Evolutionary conservation across 2,329 filamentous ascomycete genomes (phyloP).

Genomic region (Seiridium unicorne): DNA sequence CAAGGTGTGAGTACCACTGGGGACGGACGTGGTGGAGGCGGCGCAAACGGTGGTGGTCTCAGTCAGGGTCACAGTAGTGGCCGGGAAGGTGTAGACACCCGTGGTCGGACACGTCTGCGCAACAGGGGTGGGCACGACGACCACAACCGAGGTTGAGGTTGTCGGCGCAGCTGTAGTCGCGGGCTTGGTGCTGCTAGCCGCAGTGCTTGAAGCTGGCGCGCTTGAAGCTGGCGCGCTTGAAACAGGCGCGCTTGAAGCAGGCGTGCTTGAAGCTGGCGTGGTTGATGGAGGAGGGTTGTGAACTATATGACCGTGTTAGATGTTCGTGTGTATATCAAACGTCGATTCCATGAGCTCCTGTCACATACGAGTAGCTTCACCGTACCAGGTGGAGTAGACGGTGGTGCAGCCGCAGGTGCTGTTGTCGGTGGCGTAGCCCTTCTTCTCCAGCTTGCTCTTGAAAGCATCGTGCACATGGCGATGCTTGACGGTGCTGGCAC

Average conservation of each 20-base stretch:
- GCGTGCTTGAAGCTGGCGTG: neutral
- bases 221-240: slow-evolving; percentile 18
- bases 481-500: slow-evolving; percentile 54
- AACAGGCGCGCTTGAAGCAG: slow-evolving; percentile 9
- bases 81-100: slow-evolving; percentile 74
- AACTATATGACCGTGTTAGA: slow-evolving; percentile 33
- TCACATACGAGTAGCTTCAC: slow-evolving; percentile 62
- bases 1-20: slow-evolving; percentile 64
- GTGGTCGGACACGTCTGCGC: slow-evolving; percentile 59
- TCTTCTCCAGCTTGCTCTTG: slow-evolving; percentile 45
- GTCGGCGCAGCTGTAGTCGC: slow-evolving; percentile 18
- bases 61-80: slow-evolving; percentile 67
- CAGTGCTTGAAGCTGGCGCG: neutral
- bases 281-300: slow-evolving; percentile 33
- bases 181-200: slow-evolving; percentile 20
- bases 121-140: slow-evolving; percentile 51
- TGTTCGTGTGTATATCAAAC: neutral
- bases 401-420: slow-evolving; percentile 69
- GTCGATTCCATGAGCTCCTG: neutral
- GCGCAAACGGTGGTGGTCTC: slow-evolving; percentile 67
- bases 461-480: slow-evolving; percentile 60
- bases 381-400: slow-evolving; percentile 69
- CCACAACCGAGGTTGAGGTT: slow-evolving; percentile 36
- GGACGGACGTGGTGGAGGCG: slow-evolving; percentile 59
- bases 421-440: slow-evolving; percentile 35